These are phyloP conservation scores for Chloropicon primus DNA, from an alignment of 139 green algal genomes.

Conservation along the genomic window DNA sequence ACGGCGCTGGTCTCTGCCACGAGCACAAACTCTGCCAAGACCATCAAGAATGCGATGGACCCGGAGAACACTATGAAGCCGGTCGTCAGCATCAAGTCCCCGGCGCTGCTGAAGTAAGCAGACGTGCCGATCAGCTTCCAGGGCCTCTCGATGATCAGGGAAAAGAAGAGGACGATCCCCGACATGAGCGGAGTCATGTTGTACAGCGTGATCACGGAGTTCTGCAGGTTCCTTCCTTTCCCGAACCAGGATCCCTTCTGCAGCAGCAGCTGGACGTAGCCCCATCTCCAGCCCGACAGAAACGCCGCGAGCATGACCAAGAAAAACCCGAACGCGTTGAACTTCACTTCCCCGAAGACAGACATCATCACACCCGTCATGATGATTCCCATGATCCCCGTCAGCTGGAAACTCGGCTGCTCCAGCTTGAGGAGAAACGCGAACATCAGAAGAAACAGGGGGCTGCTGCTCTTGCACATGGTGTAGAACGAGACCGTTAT, in stretches of 20 bases:
- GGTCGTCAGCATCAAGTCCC: background rate
- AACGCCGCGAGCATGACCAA: constrained; percentile 70
- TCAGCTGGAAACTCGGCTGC: constrained; percentile 5
- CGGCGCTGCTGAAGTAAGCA: background rate
- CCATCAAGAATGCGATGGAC: constrained; percentile 40
- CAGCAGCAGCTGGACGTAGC: constrained; percentile 73
- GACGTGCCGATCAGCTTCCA: background rate
- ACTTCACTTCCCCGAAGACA: background rate
- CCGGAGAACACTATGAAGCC: background rate
- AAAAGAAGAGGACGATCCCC: background rate
- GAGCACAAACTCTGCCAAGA: constrained; percentile 59
- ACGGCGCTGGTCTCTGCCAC: constrained; percentile 64
- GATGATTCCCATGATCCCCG: background rate
- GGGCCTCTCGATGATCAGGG: background rate
- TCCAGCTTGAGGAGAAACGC: constrained; percentile 48
- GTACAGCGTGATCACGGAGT: background rate
- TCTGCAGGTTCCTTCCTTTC: background rate
- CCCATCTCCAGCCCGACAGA: constrained; percentile 72
- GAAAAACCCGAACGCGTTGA: background rate
- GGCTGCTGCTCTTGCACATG: constrained; percentile 50
- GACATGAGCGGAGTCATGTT: background rate
- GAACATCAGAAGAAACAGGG: constrained; percentile 85
- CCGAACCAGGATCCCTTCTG: constrained; percentile 25
- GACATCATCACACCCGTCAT: background rate
- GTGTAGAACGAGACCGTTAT: constrained; percentile 91